Conservation (phyloP, 495 filamentous ascomycete species). For the Penicillium coprophilum region DNA sequence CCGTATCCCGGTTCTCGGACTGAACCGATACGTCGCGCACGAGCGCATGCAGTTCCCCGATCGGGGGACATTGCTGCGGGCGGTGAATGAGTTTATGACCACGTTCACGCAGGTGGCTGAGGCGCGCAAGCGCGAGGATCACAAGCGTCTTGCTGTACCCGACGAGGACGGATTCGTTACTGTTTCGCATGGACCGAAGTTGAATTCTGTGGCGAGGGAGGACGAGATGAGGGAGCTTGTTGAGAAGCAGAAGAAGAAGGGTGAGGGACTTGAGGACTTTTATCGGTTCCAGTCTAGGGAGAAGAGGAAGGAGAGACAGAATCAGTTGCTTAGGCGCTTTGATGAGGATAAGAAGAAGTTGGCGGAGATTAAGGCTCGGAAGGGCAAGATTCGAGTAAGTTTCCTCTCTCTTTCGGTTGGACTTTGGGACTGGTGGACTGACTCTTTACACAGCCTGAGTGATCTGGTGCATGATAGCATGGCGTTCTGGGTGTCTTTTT, state of each 20-base stretch:
- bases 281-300: slow-evolving; percentile 94
- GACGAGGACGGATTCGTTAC: slow-evolving; percentile 97
- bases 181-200: slow-evolving; percentile 72
- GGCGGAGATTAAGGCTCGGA: slow-evolving; percentile 50
- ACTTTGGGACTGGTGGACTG: slow-evolving; percentile 19
- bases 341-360: slow-evolving; percentile 56
- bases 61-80: slow-evolving; percentile 58
- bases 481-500: slow-evolving; percentile 30
- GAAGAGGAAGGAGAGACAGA: slow-evolving; percentile 79
- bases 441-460: slow-evolving; percentile 43
- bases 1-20: slow-evolving; percentile 57
- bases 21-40: slow-evolving; percentile 58
- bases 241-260: slow-evolving; percentile 71
- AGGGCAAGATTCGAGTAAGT: slow-evolving; percentile 51
- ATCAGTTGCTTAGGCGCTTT: slow-evolving; percentile 58
- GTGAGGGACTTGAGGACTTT: slow-evolving; percentile 70
- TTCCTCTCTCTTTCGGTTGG: slow-evolving; percentile 3
- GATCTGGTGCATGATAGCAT: slow-evolving; percentile 23
- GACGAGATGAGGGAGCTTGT: slow-evolving; percentile 72
- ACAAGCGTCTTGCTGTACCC: slow-evolving; percentile 66
- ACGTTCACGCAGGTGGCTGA: slow-evolving; percentile 66
- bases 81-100: slow-evolving; percentile 80
- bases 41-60: slow-evolving; percentile 69
- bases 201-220: slow-evolving; percentile 68
- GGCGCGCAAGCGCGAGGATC: slow-evolving; percentile 60